Evolutionary conservation across 1,284 basidiomycete genomes (phyloP), one percentile per base, ranked within the genome.

Genomic region (Moesziomyces parantarcticus): DNA sequence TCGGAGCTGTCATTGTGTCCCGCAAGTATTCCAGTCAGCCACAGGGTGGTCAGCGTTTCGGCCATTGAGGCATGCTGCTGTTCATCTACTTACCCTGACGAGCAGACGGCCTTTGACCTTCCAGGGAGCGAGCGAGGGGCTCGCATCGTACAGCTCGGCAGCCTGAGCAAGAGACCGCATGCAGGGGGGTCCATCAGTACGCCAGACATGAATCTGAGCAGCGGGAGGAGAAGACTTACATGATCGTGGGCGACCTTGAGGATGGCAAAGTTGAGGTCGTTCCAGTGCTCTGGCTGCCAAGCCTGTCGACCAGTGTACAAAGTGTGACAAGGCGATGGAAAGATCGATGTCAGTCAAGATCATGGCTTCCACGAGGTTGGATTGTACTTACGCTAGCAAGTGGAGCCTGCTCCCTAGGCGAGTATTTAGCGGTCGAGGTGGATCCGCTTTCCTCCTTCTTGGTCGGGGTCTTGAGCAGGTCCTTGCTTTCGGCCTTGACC

Each of bases 191-290:
- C 6, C 6, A 32, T 39, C 36, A 13, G 14, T 21, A 23, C 20
- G 8, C 8, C 21, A 13, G 14, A 26, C 16, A 32, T 13, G 23
- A 32, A 16, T 29, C 36, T 5, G 34, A 26, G 49, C 13, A 39
- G n/a, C 10, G 18, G 29, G 41, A 41, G 4, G 32, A 18, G n/a
- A 41, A 23, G 8, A 64, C 67, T 44, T 51, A 70, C 67, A 43
- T 70, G 57, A 3, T 64, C 67, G 18, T 50, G 57, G 3, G 45
- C 54, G 21, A 70, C 50, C 39, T 70, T 70, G 54, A 70, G 62
- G 21, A 70, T 64, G 41, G 67, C 67, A 58, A 70, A 70, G 61
- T 70, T 70, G 57, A 70, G 61, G 8, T 70, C 57, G 29, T 58
- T 44, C 61, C 57, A 60, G 34, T 58, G 61, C 1, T 56, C 52